These are phyloP conservation scores for Teratosphaeriaceae sp. DNA, from an alignment of 2,329 filamentous ascomycete species.

Conservation along the genomic window DNA sequence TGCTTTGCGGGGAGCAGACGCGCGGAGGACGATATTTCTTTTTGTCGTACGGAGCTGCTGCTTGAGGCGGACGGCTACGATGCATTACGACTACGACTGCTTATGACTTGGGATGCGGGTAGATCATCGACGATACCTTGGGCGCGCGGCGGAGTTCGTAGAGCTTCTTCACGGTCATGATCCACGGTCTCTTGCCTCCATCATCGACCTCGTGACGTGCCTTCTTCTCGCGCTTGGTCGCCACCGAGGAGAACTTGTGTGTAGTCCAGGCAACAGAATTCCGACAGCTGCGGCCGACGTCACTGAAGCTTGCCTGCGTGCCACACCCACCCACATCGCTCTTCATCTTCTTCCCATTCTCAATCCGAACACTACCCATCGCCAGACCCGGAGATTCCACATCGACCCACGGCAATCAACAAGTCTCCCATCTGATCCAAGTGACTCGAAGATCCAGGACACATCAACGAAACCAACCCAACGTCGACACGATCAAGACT, in stretches of 20 bases:
- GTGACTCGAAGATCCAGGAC: neutral
- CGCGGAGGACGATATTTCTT: too few species aligned
- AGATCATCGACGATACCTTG: too few species aligned
- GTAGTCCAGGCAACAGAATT: conserved; percentile 1
- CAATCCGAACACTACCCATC: neutral
- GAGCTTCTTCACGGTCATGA: neutral
- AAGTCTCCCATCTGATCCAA: neutral
- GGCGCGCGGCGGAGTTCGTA: too few species aligned
- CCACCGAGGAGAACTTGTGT: neutral
- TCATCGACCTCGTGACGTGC: neutral
- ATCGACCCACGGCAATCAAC: neutral
- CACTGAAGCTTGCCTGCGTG: neutral
- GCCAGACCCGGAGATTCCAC: neutral
- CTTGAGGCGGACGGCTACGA: too few species aligned
- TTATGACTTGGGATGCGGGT: too few species aligned
- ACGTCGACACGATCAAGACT: neutral
- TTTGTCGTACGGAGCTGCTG: too few species aligned
- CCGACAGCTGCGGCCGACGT: neutral
- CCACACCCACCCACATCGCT: neutral
- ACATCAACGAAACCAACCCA: neutral
- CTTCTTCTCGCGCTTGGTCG: neutral
- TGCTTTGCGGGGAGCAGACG: too few species aligned
- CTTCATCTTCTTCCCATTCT: neutral
- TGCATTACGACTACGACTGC: too few species aligned
- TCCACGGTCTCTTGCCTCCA: neutral